Evolutionary conservation across 257 asterid genomes (phyloP), one percentile per base, ranked within the genome.

Genomic region (Fraxinus americana): DNA sequence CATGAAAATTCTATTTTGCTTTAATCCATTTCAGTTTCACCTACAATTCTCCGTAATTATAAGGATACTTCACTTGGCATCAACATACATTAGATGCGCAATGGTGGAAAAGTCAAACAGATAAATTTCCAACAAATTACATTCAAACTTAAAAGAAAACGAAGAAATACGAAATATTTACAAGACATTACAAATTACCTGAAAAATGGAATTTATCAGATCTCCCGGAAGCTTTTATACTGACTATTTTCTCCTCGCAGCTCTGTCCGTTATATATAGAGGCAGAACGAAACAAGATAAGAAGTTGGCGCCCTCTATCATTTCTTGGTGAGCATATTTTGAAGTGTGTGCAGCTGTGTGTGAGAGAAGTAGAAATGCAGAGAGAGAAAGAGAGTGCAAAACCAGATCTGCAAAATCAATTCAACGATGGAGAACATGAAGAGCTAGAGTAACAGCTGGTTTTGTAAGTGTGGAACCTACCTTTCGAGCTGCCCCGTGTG

Each of bases 401-500:
- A 71, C 72, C 88, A 83, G 91, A 85, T 85, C 94, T 89, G 85
- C 34, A 72, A 71, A 30, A 70, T 61, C 35, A 73, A 73, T 80
- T 81, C 80, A 83, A 77, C 78, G 78, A 66, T 74, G 70, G 71
- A 59, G 59, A 43, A 43, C 65, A 75, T 27, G 72, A 75, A 27
- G 79, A 66, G 69, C 4, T 13, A 38, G 38, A 75, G n/a, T 77
- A 82, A 86, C 90, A 88, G 92, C 90, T 89, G 92, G 90, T 86
- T 75, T 82, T 75, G 82, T 77, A 76, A 71, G 76, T 30, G 79
- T 79, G 83, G 84, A 45, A 70, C 83, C 83, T 74, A 30, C 77
- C 59, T 11, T 19, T 72, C 13, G 52, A 69, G 78, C 77, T 41
- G 77, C 3, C 76, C 80, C 81, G 75, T 70, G 79, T 83, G 85